A percentile compares a stretch with the other conserved stretches of the same genome.
phyloP scores from a whole-genome alignment of 345 rosid genomes.

The Syzygium oleosum region DNA sequence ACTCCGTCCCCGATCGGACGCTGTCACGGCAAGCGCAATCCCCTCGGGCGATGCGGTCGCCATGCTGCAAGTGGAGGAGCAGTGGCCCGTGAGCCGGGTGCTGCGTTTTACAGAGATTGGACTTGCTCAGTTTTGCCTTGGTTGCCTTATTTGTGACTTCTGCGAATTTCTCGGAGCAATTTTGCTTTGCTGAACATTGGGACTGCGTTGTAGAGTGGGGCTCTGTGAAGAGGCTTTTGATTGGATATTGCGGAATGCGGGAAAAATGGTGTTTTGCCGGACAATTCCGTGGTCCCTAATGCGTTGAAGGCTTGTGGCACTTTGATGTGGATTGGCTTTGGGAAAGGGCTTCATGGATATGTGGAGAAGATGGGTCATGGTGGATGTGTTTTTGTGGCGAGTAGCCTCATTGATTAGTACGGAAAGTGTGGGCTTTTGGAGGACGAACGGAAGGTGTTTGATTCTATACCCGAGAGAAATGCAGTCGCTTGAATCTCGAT shows the following conservation, averaged over 20 bases:
- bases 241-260: constrained; percentile 49
- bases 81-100: too few species aligned
- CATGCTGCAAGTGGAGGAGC: too few species aligned
- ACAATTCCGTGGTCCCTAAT: constrained; percentile 68
- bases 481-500: constrained; percentile 55
- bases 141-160: too few species aligned
- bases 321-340: constrained; percentile 40
- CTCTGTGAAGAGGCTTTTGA: constrained; percentile 33
- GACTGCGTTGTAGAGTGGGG: constrained; percentile 54
- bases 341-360: constrained; percentile 65
- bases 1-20: too few species aligned
- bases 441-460: constrained; percentile 58
- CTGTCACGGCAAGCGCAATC: too few species aligned
- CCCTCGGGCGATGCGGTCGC: too few species aligned
- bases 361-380: constrained; percentile 41
- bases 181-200: constrained; percentile 1
- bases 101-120: too few species aligned
- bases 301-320: constrained; percentile 70
- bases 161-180: too few species aligned
- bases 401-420: constrained; percentile 59
- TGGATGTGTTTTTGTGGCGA: constrained; percentile 61
- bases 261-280: constrained; percentile 45
- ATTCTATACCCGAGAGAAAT: constrained; percentile 39
- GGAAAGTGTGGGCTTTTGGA: constrained; percentile 52
- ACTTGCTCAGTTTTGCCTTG: too few species aligned